These are phyloP conservation scores for Mycena olivaceomarginata DNA, from an alignment of 768 basidiomycete species.

Conservation along the genomic window DNA sequence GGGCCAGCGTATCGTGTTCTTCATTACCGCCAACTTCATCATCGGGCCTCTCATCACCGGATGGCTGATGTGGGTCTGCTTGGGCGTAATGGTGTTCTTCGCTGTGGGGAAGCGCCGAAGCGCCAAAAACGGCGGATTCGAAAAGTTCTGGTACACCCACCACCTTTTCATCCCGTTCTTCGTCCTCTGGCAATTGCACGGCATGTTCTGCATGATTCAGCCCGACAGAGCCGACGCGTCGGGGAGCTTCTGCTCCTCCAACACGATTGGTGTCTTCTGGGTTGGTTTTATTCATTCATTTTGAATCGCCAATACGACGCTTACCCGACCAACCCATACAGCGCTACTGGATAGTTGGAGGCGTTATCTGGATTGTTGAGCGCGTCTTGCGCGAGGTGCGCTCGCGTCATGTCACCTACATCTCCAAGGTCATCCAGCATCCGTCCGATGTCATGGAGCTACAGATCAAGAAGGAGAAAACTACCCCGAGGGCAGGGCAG, in stretches of 20 bases:
- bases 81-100: constrained; percentile 90
- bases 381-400: constrained; percentile 95
- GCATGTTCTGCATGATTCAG: constrained; percentile 98
- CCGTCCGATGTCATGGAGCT: constrained; percentile 96
- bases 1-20: constrained; percentile 77
- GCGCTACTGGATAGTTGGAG: constrained; percentile 78
- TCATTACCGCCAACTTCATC: constrained; percentile 86
- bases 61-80: constrained; percentile 89
- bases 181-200: constrained; percentile 95
- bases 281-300: constrained; percentile 62
- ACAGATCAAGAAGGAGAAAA: constrained; percentile 98
- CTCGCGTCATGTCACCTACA: constrained; percentile 92
- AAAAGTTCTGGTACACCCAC: constrained; percentile 93
- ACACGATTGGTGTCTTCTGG: constrained; percentile 96
- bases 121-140: constrained; percentile 75
- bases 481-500: constrained; percentile 87
- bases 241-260: constrained; percentile 81
- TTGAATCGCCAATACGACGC: not conserved
- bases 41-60: constrained; percentile 91
- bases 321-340: constrained; percentile 18
- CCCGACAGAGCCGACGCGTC: constrained; percentile 85
- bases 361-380: constrained; percentile 90
- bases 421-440: constrained; percentile 96
- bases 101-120: constrained; percentile 88
- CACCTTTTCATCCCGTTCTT: constrained; percentile 96